phyloP scores from a whole-genome alignment of 495 filamentous ascomycete species.

The Penicillium parvum region DNA sequence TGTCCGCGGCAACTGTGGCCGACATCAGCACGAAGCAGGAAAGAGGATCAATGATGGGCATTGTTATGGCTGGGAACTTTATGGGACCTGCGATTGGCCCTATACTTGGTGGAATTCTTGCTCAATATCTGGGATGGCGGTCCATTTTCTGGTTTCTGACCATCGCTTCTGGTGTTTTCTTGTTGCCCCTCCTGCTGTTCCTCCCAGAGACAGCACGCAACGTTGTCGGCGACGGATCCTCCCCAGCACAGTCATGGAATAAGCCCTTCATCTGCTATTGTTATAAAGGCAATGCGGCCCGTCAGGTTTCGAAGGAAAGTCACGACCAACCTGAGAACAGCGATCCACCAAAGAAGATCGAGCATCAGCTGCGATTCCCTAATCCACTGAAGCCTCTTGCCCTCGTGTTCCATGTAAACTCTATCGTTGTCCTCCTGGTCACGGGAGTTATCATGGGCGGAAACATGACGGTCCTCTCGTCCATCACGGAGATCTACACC shows the following conservation, averaged over 20 bases:
- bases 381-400: too few species aligned
- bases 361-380: too few species aligned
- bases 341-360: too few species aligned
- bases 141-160: slow-evolving; percentile 72
- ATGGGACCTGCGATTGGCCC: slow-evolving; percentile 54
- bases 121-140: slow-evolving; percentile 64
- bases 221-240: slow-evolving; percentile 45
- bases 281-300: too few species aligned
- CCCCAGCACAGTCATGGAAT: slow-evolving; percentile 36
- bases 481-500: slow-evolving; percentile 22
- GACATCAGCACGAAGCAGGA: slow-evolving; percentile 40
- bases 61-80: slow-evolving; percentile 26
- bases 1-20: slow-evolving; percentile 37
- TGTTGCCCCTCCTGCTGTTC: slow-evolving; percentile 30
- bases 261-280: slow-evolving; percentile 24
- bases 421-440: too few species aligned
- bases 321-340: too few species aligned
- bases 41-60: slow-evolving; percentile 42
- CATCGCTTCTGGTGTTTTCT: slow-evolving; percentile 48
- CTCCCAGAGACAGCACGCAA: slow-evolving; percentile 45
- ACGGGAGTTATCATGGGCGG: too few species aligned
- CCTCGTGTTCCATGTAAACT: too few species aligned
- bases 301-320: too few species aligned
- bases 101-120: slow-evolving; percentile 60
- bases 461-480: slow-evolving; percentile 26